Conservation (phyloP, 2,329 filamentous ascomycete genomes). For the Thyridium curvatum region DNA sequence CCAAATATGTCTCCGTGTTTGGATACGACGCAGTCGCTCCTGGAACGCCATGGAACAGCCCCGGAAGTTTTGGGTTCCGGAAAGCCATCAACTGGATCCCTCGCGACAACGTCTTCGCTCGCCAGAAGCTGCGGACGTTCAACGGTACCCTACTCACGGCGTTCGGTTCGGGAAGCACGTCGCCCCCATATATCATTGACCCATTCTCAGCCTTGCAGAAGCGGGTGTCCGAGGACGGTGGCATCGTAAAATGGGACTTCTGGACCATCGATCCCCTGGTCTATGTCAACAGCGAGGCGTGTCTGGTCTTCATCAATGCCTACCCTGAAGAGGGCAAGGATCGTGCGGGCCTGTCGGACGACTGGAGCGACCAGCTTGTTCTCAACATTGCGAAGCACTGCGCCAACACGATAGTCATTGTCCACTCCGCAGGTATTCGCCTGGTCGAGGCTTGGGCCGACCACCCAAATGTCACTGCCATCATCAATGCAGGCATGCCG, state of each 20-base stretch:
- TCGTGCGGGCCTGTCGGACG: slow-evolving; percentile 60
- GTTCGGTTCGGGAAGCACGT: slow-evolving; percentile 51
- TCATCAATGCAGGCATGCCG: slow-evolving; percentile 54
- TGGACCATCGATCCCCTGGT: slow-evolving; percentile 35
- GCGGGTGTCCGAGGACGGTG: slow-evolving; percentile 44
- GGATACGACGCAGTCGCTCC: slow-evolving; percentile 52
- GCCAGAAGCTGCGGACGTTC: slow-evolving; percentile 5
- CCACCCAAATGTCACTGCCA: slow-evolving; percentile 54
- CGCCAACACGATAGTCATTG: slow-evolving; percentile 43
- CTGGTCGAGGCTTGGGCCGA: slow-evolving; percentile 47
- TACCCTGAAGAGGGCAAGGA: slow-evolving; percentile 76
- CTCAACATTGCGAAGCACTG: slow-evolving; percentile 37
- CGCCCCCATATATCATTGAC: slow-evolving; percentile 37
- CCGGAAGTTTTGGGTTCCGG: too few relatives aligned
- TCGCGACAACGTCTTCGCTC: too few relatives aligned
- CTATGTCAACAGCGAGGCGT: slow-evolving; percentile 50
- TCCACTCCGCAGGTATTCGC: slow-evolving; percentile 57
- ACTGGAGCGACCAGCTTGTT: slow-evolving; percentile 59
- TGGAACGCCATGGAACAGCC: slow-evolving; percentile 58
- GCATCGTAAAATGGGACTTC: slow-evolving; percentile 56
- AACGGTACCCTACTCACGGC: slow-evolving; percentile 50
- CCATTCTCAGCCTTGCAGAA: slow-evolving; percentile 53
- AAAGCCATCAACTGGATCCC: too few relatives aligned
- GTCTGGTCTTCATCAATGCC: slow-evolving; percentile 58
- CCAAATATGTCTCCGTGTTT: slow-evolving; percentile 53